Percentiles rank a stretch among this genome's conserved stretches.
These are phyloP conservation scores for Cenchrus americanus DNA, from an alignment of 176 grass and related monocot genomes.

Conservation along the genomic window DNA sequence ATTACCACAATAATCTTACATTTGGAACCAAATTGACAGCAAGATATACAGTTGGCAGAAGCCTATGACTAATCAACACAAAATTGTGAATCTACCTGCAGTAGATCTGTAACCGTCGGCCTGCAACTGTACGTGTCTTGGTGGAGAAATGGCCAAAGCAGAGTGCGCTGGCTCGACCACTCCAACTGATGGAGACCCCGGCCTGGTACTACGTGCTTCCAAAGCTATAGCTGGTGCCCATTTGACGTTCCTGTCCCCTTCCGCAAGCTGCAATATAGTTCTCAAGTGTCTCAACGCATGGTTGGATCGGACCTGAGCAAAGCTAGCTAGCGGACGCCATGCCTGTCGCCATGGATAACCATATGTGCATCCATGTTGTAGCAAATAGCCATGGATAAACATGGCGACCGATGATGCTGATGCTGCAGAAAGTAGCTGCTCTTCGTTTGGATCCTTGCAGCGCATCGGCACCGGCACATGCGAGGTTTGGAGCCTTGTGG, in stretches of 20 bases:
- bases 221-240: background rate
- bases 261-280: background rate
- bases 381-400: background rate
- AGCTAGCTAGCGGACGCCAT: too few species aligned
- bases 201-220: constrained; percentile 1
- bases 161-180: constrained; percentile 13
- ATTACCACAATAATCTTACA: too few species aligned
- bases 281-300: background rate
- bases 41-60: background rate
- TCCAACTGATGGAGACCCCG: background rate
- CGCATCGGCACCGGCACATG: constrained; percentile 8
- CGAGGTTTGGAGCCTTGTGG: constrained; percentile 13
- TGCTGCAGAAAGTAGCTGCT: background rate
- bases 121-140: background rate
- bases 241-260: background rate
- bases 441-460: background rate
- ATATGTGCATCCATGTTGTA: background rate
- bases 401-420: background rate
- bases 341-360: background rate
- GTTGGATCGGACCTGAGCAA: background rate
- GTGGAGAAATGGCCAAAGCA: constrained; percentile 18
- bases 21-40: background rate
- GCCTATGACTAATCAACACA: constrained; percentile 5
- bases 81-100: background rate
- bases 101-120: background rate